Evolutionary conservation across 306 rosid genomes (phyloP).

Genomic region (Dicorynia guianensis): DNA sequence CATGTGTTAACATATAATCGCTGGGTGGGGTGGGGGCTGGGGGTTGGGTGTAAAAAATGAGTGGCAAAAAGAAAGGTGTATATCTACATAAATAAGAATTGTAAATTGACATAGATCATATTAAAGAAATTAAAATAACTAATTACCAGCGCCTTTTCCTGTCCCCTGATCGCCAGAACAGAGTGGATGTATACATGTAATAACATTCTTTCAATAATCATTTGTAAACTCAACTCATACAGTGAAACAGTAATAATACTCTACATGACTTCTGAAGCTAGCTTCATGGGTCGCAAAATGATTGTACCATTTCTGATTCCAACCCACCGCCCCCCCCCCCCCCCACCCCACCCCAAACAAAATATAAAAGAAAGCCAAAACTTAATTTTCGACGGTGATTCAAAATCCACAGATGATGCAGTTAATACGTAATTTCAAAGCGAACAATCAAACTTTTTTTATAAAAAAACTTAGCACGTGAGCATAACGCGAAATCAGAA

Average conservation of each 20-base stretch:
- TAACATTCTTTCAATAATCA: not conserved
- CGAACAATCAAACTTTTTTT: not conserved
- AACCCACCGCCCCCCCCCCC: too few species aligned
- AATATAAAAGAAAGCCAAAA: not conserved
- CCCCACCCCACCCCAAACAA: too few species aligned
- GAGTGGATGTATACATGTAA: not conserved
- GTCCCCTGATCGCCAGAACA: not conserved
- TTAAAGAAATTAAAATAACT: too few species aligned
- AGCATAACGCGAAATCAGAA: slow-evolving; percentile 1
- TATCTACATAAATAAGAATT: not conserved
- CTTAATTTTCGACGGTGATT: not conserved
- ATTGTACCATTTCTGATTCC: slow-evolving; percentile 1
- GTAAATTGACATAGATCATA: not conserved
- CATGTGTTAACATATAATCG: not conserved
- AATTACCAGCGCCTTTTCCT: not conserved
- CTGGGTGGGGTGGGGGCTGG: too few species aligned
- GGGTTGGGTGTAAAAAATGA: too few species aligned
- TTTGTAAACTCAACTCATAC: not conserved
- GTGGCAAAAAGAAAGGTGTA: not conserved
- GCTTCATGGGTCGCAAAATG: slow-evolving; percentile 6
- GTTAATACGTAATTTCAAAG: not conserved
- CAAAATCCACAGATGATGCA: not conserved
- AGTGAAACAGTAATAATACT: not conserved
- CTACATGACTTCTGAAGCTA: not conserved
- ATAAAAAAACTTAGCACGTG: not conserved